A percentile compares a stretch with the other conserved stretches of the same genome.
Conservation (phyloP, 2,329 filamentous ascomycete species). For the Cercospora janseana region DNA sequence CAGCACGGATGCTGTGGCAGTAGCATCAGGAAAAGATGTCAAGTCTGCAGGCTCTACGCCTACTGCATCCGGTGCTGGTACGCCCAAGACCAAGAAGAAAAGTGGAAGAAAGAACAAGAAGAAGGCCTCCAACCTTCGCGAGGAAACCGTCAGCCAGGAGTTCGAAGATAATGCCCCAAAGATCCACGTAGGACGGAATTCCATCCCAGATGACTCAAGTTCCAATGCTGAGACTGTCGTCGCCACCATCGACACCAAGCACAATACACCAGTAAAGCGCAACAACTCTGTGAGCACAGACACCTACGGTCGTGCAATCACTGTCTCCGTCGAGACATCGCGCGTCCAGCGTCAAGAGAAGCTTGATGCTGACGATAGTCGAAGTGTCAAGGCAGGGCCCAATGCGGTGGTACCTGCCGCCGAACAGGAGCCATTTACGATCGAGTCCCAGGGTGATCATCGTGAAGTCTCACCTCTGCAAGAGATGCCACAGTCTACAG, state of each 20-base stretch:
- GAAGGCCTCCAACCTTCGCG: constrained; percentile 14
- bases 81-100: constrained; percentile 25
- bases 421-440: no score
- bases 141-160: constrained; percentile 5
- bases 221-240: constrained; percentile 8
- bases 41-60: constrained; percentile 21
- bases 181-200: neutral
- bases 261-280: constrained; percentile 6
- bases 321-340: no score
- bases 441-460: neutral
- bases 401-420: no score
- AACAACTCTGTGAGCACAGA: constrained; percentile 5
- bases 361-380: no score
- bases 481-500: constrained; percentile 3
- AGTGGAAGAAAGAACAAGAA: constrained; percentile 19
- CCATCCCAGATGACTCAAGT: constrained; percentile 7
- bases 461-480: neutral
- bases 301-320: no score
- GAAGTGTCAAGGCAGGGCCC: no score
- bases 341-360: no score
- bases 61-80: constrained; percentile 21
- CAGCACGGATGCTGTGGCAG: neutral
- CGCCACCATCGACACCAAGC: neutral
- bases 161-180: constrained; percentile 12
- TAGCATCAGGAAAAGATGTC: neutral